A percentile compares a stretch with the other conserved stretches of the same genome.
phyloP scores from a whole-genome alignment of 2,329 filamentous ascomycete species.

The Colletotrichum tropicale region DNA sequence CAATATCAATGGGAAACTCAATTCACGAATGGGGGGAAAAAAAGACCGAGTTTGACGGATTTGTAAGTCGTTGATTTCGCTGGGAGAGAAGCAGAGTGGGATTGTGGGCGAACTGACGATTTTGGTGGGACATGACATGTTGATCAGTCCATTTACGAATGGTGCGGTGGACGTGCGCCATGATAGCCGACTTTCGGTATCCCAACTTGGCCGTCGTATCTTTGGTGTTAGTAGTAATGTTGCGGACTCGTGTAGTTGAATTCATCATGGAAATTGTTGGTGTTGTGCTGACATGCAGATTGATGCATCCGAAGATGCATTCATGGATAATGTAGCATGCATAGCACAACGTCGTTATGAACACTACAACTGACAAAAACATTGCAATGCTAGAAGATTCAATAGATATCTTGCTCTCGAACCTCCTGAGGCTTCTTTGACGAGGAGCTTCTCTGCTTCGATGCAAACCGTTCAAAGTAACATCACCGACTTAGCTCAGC shows the following conservation, averaged over 20 bases:
- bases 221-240: background rate
- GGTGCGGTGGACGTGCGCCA: background rate
- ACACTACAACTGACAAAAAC: accelerated
- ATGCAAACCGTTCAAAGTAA: background rate
- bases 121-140: background rate
- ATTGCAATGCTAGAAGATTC: accelerated
- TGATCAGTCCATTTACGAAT: background rate
- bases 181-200: background rate
- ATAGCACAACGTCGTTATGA: background rate
- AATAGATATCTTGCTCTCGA: background rate
- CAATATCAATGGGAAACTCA: background rate
- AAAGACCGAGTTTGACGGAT: background rate
- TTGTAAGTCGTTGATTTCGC: background rate
- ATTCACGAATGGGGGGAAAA: background rate
- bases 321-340: background rate
- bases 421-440: background rate
- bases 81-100: background rate
- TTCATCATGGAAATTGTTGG: background rate
- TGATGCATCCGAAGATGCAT: background rate
- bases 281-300: background rate
- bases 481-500: accelerated
- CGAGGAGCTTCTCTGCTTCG: background rate
- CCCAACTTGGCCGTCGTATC: background rate
- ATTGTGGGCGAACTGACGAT: background rate
- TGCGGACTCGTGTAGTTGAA: background rate